phyloP scores from a whole-genome alignment of 441 rosid genomes.

The Arabidopsis lyrata region DNA sequence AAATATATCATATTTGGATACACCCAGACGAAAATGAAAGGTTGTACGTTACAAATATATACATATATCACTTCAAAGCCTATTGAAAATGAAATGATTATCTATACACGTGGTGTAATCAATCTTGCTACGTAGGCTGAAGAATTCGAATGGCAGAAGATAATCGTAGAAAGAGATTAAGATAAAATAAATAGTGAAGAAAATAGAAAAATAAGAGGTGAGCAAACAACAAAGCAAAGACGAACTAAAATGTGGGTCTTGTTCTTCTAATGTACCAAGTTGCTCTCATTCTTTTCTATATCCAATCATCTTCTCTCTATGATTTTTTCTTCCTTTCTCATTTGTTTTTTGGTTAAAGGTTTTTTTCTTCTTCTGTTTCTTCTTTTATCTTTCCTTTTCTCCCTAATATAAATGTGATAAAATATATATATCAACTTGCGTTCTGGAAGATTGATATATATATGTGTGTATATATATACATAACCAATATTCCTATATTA shows the following conservation, averaged over 20 bases:
- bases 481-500: neutral
- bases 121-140: constrained; percentile 23
- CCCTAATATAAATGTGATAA: neutral
- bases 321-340: neutral
- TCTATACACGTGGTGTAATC: neutral
- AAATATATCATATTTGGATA: neutral
- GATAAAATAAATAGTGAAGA: neutral
- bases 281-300: constrained; percentile 9
- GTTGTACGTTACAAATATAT: neutral
- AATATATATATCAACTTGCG: neutral
- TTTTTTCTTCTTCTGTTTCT: neutral
- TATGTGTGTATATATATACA: neutral
- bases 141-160: constrained; percentile 10
- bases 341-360: no score
- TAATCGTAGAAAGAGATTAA: constrained; percentile 1
- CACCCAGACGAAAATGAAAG: neutral
- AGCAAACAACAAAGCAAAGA: constrained; percentile 27
- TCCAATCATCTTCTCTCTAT: neutral
- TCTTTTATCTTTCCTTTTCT: neutral
- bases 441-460: neutral
- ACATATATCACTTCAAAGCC: neutral
- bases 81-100: constrained; percentile 7
- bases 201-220: neutral
- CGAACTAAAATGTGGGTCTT: constrained; percentile 32
- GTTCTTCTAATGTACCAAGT: constrained; percentile 22